Evolutionary conservation across 2,329 filamentous ascomycete genomes (phyloP), one percentile per base, ranked within the genome.

Genomic region (Hypoxylon sp.): DNA sequence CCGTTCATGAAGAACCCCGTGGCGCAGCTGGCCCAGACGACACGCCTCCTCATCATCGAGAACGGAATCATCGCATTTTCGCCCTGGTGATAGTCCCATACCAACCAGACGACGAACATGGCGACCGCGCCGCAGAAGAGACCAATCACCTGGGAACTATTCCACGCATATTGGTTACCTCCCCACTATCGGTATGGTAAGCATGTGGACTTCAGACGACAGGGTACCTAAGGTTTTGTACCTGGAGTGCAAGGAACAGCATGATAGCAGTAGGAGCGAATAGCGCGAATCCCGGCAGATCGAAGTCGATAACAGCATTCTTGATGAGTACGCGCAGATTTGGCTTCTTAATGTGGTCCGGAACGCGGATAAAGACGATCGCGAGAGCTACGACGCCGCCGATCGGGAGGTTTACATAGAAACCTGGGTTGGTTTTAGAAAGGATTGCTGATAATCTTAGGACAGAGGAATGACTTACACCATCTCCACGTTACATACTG

Each of bases 21-120:
- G 1, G 47, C 11, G 61, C 82, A 80, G 32, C 81, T 77, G 5
- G 77, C 73, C 69, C 75, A 77, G 32, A 84, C 74, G 34, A 77
- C 72, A 0, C 81, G 76, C 39, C 76, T 73, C 28, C 70, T 72
- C 10, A 84, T 56, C n/a, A 85, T 72, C 0, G 78, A 77, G 0
- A 76, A 71, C 0, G 80, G 77, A 2, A 86, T 73, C 77, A 85
- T 84, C 41, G 82, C 81, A 3, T 76, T 73, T 24, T 80, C 79
- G 3, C 79, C 81, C 64, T 70, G 68, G 10, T 70, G 68, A 58
- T 70, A 70, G 43, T 83, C 77, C 78, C 80, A 82, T 6, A 68
- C 24, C 4, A 75, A 4, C 63, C 77, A 81, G 2, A 74, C 20
- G 6, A 73, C 26, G 6, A 75, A 63, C 0, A 71, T 71, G 0